Percentiles rank a stretch among this genome's conserved stretches.
Evolutionary conservation across 345 rosid species (phyloP).

Genomic region (Citrus glauca): DNA sequence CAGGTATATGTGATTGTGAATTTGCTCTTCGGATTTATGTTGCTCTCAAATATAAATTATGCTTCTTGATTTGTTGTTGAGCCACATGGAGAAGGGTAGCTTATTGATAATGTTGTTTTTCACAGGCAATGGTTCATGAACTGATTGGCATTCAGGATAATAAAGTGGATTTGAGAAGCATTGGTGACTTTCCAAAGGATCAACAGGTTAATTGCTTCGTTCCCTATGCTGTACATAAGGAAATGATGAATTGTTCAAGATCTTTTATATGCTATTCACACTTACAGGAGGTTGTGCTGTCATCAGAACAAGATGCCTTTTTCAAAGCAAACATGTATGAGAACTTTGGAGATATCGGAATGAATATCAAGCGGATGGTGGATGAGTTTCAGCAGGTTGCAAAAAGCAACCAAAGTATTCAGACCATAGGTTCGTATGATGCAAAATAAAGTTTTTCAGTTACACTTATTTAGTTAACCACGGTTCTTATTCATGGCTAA

Average conservation of each 20-base stretch:
- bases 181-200: constrained; percentile 66
- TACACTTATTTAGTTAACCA: constrained; percentile 2
- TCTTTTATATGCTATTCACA: constrained; percentile 13
- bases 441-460: constrained; percentile 2
- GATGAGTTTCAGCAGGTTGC: constrained; percentile 98
- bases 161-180: constrained; percentile 81
- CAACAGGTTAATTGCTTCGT: constrained; percentile 60
- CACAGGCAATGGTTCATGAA: constrained; percentile 97
- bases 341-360: constrained; percentile 97
- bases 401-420: constrained; percentile 91
- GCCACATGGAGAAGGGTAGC: constrained; percentile 12
- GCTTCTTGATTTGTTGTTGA: constrained; percentile 11
- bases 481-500: background rate
- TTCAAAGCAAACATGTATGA: constrained; percentile 89
- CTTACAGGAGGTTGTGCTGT: constrained; percentile 86
- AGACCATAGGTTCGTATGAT: constrained; percentile 74
- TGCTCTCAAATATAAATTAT: constrained; percentile 13
- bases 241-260: background rate
- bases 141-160: constrained; percentile 86
- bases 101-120: constrained; percentile 20
- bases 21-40: constrained; percentile 4
- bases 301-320: constrained; percentile 91
- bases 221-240: background rate
- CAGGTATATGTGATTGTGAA: constrained; percentile 49
- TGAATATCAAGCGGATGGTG: constrained; percentile 95